Percentiles rank a stretch among this genome's conserved stretches.
Evolutionary conservation across 345 rosid species (phyloP).

Genomic region (Eucalyptus fibrosa): DNA sequence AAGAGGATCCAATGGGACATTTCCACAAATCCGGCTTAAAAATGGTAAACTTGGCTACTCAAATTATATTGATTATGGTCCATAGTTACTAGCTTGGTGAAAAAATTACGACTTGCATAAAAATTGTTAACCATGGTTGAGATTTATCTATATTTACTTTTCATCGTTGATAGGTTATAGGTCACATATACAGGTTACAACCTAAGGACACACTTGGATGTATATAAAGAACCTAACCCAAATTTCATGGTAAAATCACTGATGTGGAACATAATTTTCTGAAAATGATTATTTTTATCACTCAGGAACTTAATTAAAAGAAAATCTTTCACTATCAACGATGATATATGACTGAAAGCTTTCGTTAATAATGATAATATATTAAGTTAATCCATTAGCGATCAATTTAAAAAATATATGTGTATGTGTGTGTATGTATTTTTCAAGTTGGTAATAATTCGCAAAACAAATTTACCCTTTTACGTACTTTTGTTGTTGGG

Average conservation of each 20-base stretch:
- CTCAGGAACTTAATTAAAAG: background rate
- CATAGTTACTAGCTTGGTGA: background rate
- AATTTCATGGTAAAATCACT: background rate
- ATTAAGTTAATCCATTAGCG: background rate
- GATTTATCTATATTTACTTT: background rate
- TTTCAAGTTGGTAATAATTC: background rate
- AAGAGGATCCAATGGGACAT: background rate
- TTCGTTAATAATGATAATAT: background rate
- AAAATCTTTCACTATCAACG: background rate
- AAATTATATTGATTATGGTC: background rate
- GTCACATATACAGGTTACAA: background rate
- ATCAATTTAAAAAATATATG: background rate
- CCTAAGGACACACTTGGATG: background rate
- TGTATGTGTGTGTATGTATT: background rate
- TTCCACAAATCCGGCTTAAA: background rate
- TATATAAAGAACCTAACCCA: background rate
- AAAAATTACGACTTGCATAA: background rate
- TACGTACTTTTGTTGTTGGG: background rate
- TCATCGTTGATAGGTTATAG: background rate
- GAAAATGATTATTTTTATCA: background rate
- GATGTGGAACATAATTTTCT: background rate
- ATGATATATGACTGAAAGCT: background rate
- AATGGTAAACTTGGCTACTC: background rate
- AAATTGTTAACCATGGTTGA: background rate
- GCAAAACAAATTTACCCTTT: background rate